Evolutionary conservation across 768 basidiomycete species (phyloP).

Genomic region (Thelephora ganbajun): DNA sequence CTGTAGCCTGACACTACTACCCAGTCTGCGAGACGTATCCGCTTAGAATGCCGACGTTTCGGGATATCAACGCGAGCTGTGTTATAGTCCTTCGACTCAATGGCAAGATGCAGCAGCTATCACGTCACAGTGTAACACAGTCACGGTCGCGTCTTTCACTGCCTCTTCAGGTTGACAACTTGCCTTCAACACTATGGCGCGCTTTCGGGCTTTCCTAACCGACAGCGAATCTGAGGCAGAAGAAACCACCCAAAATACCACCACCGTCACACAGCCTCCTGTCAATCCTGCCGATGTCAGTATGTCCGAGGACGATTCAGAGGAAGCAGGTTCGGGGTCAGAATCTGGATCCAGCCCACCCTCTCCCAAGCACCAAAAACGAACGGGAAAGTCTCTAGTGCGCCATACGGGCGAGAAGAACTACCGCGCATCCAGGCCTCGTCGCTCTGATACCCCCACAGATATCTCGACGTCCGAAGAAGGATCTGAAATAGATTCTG

Average conservation of each 20-base stretch:
- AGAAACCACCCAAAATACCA: constrained; percentile 1
- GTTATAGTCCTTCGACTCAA: too few relatives aligned
- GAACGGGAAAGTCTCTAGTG: not conserved
- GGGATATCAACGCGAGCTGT: too few relatives aligned
- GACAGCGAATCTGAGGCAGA: constrained; percentile 42
- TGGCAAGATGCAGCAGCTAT: too few relatives aligned
- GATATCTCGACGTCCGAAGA: constrained; percentile 11
- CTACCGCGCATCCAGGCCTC: not conserved
- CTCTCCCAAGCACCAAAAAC: not conserved
- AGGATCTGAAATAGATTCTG: constrained; percentile 21
- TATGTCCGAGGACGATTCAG: not conserved
- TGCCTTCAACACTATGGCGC: constrained; percentile 32
- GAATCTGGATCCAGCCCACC: not conserved
- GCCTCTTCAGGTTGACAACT: too few relatives aligned
- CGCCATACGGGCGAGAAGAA: not conserved
- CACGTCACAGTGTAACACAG: too few relatives aligned
- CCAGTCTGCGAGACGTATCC: too few relatives aligned
- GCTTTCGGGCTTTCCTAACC: constrained; percentile 52
- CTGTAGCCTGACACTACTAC: too few relatives aligned
- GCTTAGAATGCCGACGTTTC: too few relatives aligned
- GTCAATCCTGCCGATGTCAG: constrained; percentile 12
- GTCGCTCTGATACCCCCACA: not conserved
- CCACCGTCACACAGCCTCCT: constrained; percentile 12
- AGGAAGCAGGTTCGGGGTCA: constrained; percentile 12
- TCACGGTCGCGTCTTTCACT: too few relatives aligned